These are phyloP conservation scores for Peniophora sp. DNA, from an alignment of 1,284 basidiomycete species.

Conservation along the genomic window DNA sequence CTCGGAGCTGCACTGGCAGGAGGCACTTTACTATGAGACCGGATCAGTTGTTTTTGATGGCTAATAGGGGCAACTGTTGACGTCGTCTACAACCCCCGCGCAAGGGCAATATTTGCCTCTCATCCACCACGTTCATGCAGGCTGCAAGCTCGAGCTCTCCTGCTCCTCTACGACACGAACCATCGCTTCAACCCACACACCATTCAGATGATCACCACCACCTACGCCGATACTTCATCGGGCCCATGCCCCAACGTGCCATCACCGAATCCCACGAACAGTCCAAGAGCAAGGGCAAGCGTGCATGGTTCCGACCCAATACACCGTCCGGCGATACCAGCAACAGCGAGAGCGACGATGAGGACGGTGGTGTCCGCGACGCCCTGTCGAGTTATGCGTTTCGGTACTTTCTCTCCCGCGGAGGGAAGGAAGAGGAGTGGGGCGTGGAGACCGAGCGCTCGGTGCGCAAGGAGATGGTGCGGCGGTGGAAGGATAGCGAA, in stretches of 20 bases:
- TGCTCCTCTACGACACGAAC: too few species aligned
- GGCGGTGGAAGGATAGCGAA: conserved; percentile 56
- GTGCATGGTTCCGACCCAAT: not conserved
- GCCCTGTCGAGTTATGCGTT: conserved; percentile 52
- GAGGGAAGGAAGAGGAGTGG: conserved; percentile 62
- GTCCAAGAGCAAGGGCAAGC: not conserved
- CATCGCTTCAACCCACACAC: not conserved
- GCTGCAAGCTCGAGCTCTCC: too few species aligned
- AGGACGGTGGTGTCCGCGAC: conserved; percentile 20
- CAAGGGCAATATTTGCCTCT: too few species aligned
- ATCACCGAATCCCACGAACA: conserved; percentile 25
- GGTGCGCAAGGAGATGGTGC: conserved; percentile 47
- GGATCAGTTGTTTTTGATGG: too few species aligned
- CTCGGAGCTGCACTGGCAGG: too few species aligned
- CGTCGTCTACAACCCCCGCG: too few species aligned
- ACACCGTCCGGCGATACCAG: not conserved
- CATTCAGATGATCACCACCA: not conserved
- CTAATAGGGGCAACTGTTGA: too few species aligned
- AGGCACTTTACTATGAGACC: too few species aligned
- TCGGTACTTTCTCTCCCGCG: conserved; percentile 52
- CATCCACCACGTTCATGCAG: too few species aligned
- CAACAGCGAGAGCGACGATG: conserved; percentile 20
- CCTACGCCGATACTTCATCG: not conserved
- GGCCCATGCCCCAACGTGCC: conserved; percentile 53
- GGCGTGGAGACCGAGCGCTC: conserved; percentile 42